A percentile compares a stretch with the other conserved stretches of the same genome.
Evolutionary conservation across 768 basidiomycete species (phyloP).

Genomic region (Russula compacta): DNA sequence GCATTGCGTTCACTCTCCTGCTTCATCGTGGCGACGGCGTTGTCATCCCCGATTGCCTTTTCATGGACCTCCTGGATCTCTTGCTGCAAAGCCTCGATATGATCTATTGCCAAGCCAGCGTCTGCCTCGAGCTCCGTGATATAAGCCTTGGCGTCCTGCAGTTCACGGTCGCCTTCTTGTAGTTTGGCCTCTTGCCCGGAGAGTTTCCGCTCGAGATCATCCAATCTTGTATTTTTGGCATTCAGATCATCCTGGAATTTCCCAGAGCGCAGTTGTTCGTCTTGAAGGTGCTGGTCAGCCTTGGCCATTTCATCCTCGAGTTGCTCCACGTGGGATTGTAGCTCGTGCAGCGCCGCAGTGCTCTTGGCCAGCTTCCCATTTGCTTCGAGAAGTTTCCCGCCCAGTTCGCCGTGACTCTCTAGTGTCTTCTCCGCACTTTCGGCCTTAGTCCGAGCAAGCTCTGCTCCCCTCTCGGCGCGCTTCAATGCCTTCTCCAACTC

Average conservation of each 20-base stretch:
- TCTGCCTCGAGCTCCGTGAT: conserved; percentile 53
- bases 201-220: conserved; percentile 20
- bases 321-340: conserved; percentile 48
- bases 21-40: conserved; percentile 25
- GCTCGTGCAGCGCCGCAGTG: conserved; percentile 49
- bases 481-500: conserved; percentile 40
- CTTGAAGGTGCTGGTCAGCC: conserved; percentile 42
- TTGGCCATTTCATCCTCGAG: conserved; percentile 52
- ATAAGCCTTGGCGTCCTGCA: conserved; percentile 39
- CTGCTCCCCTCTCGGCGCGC: conserved; percentile 42
- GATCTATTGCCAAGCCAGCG: conserved; percentile 42
- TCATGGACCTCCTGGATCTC: conserved; percentile 42
- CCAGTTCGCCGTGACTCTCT: conserved; percentile 58
- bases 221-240: conserved; percentile 24
- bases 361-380: conserved; percentile 50
- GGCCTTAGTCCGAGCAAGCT: conserved; percentile 49
- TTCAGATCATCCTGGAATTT: conserved; percentile 35
- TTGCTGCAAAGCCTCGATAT: conserved; percentile 46
- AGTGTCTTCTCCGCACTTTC: conserved; percentile 56
- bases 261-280: conserved; percentile 38
- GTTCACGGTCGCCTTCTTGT: conserved; percentile 23
- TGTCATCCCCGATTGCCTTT: conserved; percentile 35
- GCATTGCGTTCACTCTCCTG: conserved; percentile 42
- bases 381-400: conserved; percentile 55
- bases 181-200: conserved; percentile 19